These are phyloP conservation scores for Ogataea glucozyma DNA, from an alignment of 805 yeast species.

Conservation along the genomic window DNA sequence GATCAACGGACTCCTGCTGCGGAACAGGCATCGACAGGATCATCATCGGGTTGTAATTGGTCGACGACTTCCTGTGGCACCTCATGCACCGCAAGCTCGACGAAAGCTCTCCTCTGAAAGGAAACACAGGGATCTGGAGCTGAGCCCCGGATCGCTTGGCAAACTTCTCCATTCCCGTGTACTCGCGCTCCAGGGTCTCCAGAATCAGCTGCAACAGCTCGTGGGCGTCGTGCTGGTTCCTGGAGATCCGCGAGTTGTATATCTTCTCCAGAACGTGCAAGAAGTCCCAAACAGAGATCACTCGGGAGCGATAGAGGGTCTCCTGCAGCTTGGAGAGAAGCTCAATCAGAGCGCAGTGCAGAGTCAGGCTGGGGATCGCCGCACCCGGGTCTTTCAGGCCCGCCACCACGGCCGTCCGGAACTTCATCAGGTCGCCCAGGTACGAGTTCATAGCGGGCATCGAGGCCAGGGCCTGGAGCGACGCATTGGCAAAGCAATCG, in stretches of 20 bases:
- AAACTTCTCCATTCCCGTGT: constrained; percentile 42
- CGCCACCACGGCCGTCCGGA: constrained; percentile 19
- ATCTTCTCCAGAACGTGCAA: constrained; percentile 70
- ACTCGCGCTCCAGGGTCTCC: constrained; percentile 75
- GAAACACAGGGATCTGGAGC: constrained; percentile 59
- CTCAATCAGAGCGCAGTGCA: constrained; percentile 58
- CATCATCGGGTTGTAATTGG: constrained; percentile 58
- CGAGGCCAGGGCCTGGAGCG: constrained; percentile 75
- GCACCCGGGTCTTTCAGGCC: constrained; percentile 2
- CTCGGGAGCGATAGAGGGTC: constrained; percentile 51
- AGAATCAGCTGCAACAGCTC: constrained; percentile 81
- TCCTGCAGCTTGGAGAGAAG: constrained; percentile 61
- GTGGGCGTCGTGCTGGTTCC: constrained; percentile 93
- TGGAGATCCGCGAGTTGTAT: constrained; percentile 70
- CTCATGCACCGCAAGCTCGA: constrained; percentile 69
- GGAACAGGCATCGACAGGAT: constrained; percentile 81
- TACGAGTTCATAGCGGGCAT: constrained; percentile 60
- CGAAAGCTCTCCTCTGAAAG: constrained; percentile 67
- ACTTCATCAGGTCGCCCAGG: constrained; percentile 43
- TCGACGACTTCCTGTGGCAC: constrained; percentile 64
- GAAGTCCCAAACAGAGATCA: constrained; percentile 77
- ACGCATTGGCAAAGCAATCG: constrained; percentile 91
- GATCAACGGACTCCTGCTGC: constrained; percentile 36
- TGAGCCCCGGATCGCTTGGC: constrained; percentile 46
- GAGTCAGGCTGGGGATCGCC: constrained; percentile 43